These are phyloP conservation scores for Ophiostoma australiae DNA, from an alignment of 2,329 filamentous ascomycete species.

Conservation along the genomic window DNA sequence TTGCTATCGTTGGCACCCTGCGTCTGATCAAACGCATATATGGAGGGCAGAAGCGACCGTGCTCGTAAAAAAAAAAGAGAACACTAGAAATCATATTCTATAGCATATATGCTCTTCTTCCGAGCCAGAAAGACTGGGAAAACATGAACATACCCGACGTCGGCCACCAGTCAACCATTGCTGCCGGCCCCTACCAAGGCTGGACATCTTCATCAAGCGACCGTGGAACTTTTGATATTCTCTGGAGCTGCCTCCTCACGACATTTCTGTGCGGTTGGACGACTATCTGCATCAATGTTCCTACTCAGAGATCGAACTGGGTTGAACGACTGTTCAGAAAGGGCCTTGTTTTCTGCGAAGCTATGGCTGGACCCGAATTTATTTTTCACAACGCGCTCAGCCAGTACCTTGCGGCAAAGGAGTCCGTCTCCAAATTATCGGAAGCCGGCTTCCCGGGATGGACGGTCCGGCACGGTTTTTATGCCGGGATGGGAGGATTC, in stretches of 20 bases:
- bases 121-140: not conserved
- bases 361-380: conserved; percentile 38
- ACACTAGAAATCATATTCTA: no score
- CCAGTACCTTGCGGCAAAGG: conserved; percentile 32
- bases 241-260: conserved; percentile 38
- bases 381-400: conserved; percentile 36
- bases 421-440: conserved; percentile 33
- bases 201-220: conserved; percentile 23
- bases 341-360: conserved; percentile 34
- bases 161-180: not conserved
- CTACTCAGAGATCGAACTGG: conserved; percentile 31
- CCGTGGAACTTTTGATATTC: conserved; percentile 40
- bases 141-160: not conserved
- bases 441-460: conserved; percentile 30
- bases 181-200: conserved; percentile 9
- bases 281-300: conserved; percentile 38
- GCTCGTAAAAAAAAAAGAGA: no score
- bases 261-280: conserved; percentile 42
- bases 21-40: no score
- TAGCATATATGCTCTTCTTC: no score
- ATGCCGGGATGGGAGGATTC: conserved; percentile 42
- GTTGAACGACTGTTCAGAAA: conserved; percentile 19
- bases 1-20: no score
- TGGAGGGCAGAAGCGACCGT: no score
- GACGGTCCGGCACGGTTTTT: conserved; percentile 39